A percentile compares a stretch with the other conserved stretches of the same genome.
These are phyloP conservation scores for Aciculosporium take DNA, from an alignment of 2,329 filamentous ascomycete genomes.

Conservation along the genomic window DNA sequence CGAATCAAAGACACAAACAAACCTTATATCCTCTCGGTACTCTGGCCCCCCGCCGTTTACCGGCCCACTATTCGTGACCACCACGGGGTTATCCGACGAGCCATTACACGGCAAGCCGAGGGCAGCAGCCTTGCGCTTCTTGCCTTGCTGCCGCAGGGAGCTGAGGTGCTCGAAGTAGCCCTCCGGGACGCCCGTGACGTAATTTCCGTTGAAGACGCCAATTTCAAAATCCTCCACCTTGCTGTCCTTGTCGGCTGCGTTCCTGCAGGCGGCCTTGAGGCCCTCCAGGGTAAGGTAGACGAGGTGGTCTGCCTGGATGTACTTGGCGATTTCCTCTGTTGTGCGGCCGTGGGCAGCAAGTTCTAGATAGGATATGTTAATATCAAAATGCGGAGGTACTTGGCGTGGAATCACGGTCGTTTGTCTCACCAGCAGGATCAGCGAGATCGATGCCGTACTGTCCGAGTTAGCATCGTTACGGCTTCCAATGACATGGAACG, in stretches of 20 bases:
- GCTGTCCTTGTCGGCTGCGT: slow-evolving; percentile 42
- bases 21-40: slow-evolving; percentile 6
- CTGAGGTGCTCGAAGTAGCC: slow-evolving; percentile 76
- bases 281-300: slow-evolving; percentile 12
- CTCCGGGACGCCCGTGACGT: slow-evolving; percentile 64
- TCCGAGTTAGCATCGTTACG: not conserved
- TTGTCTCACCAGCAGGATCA: slow-evolving; percentile 14
- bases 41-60: not conserved
- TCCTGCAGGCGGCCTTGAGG: slow-evolving; percentile 63
- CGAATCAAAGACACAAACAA: not conserved
- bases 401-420: not conserved
- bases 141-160: slow-evolving; percentile 46
- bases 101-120: not conserved
- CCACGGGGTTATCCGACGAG: not conserved
- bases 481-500: not conserved
- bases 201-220: slow-evolving; percentile 81
- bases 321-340: slow-evolving; percentile 21
- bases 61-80: not conserved
- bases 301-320: slow-evolving; percentile 8
- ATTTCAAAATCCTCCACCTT: slow-evolving; percentile 60
- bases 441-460: slow-evolving; percentile 35
- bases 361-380: slow-evolving; percentile 13
- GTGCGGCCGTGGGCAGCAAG: slow-evolving; percentile 28
- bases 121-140: not conserved
- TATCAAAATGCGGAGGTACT: not conserved